Base-by-base conservation (phyloP, 768 basidiomycete species). In the Boletus speciosus region DNA sequence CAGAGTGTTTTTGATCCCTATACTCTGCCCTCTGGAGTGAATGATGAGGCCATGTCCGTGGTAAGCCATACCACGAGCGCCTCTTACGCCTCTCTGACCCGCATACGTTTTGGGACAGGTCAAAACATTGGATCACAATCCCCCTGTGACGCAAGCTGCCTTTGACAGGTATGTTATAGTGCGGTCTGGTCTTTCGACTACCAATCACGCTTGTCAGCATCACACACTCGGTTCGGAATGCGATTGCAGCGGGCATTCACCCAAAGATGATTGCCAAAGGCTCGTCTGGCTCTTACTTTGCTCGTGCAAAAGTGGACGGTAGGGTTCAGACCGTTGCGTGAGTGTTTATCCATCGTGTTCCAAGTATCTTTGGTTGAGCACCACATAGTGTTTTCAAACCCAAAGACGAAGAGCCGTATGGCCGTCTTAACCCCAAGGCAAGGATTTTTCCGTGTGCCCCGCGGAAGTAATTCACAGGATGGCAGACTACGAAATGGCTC, bases 181-280 rank as follows among this genome's bases (percentile, higher is more conserved):
- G 19, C 7, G 10, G 41, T 29, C 23, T 35, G 15, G 36, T 39
- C 21, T 56, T 44, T 47, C 23, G 34, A 50, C 31, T 44, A 32
- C 54, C 31, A 51, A 60, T 57, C 45, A 63, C 56, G 34, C 39
- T 48, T 15, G 51, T 31, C 44, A 89, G 87, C 49, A 64, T 86
- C 15, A 81, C 82, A 15, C 76, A 84, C 62, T 81, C 82, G 31
- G 83, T 90, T 15, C 82, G 79, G 63, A 76, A 70, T 54, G 88
- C 90, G 14, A 88, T 95, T 58, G 55, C 73, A 6, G 86, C 85
- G 23, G 91, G 90, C 12, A 79, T 91, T 40, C 91, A 95, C 62
- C 93, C 93, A 10, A 91, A 93, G 69, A 89, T 95, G 83, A 95
- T 95, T 47, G 71, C 81, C 5, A 93, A 93, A 64, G 93, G 93